Evolutionary conservation across 2,329 filamentous ascomycete genomes (phyloP).

Genomic region (Nemania abortiva): DNA sequence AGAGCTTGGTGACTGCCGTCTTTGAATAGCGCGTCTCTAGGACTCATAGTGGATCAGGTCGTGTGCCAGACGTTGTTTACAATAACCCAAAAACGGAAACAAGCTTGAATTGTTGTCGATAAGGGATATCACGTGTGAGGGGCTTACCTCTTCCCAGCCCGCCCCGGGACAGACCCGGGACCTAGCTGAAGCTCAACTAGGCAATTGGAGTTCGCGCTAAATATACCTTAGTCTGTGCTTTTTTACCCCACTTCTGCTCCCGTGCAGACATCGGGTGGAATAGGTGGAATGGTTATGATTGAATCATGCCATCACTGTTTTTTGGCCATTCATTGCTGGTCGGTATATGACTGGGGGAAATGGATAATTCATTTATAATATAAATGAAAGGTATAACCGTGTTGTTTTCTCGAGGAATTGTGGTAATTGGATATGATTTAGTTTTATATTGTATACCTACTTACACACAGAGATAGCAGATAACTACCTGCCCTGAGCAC

Average conservation of each 20-base stretch:
- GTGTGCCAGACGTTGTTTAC: constrained; percentile 44
- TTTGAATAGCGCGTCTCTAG: constrained; percentile 37
- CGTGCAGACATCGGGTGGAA: neutral
- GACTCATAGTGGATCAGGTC: constrained; percentile 17
- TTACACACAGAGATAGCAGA: neutral
- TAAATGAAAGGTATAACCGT: neutral
- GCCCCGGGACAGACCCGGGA: too few species aligned
- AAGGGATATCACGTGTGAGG: constrained; percentile 46
- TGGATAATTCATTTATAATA: neutral
- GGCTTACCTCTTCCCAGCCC: constrained; percentile 3
- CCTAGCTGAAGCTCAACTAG: neutral
- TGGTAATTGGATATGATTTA: too few species aligned
- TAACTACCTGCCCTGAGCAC: neutral
- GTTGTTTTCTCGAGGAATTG: too few species aligned
- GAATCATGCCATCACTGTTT: constrained; percentile 8
- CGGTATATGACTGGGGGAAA: too few species aligned
- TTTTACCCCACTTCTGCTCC: constrained; percentile 9
- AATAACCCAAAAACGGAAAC: constrained; percentile 41
- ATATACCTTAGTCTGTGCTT: constrained; percentile 5
- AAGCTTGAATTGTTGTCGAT: constrained; percentile 43
- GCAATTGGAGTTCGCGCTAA: neutral
- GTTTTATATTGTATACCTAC: neutral
- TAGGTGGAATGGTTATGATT: constrained; percentile 11
- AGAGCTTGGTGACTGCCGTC: neutral
- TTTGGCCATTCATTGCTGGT: too few species aligned